Evolutionary conservation across 1,139 yeast species (phyloP).

Genomic region (Kodamaea sp.): DNA sequence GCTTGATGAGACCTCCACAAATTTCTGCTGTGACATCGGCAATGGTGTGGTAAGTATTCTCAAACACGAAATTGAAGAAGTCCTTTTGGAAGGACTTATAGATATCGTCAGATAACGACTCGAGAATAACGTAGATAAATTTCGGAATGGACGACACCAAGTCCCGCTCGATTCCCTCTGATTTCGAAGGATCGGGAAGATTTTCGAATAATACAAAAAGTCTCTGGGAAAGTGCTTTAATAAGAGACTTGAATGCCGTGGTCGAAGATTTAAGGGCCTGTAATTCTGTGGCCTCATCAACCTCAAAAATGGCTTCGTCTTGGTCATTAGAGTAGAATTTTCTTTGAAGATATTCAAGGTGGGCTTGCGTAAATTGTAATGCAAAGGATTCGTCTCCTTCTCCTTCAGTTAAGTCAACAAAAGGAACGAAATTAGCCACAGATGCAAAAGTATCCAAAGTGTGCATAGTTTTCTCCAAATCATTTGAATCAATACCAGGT

Average conservation of each 20-base stretch:
- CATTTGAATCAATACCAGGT: slow-evolving; percentile 89
- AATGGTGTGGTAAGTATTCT: slow-evolving; percentile 63
- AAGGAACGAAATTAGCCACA: slow-evolving; percentile 72
- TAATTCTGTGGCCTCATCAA: slow-evolving; percentile 48
- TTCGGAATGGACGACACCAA: slow-evolving; percentile 63
- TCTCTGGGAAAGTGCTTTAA: slow-evolving; percentile 58
- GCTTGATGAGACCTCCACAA: slow-evolving; percentile 66
- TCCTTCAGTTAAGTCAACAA: slow-evolving; percentile 52
- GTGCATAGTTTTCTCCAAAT: slow-evolving; percentile 69
- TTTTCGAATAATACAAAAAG: slow-evolving; percentile 72
- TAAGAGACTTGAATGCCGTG: slow-evolving; percentile 63
- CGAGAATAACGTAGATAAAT: slow-evolving; percentile 65
- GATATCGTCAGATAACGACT: slow-evolving; percentile 67
- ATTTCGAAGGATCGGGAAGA: slow-evolving; percentile 61
- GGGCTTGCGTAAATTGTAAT: slow-evolving; percentile 69
- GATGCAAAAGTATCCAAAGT: slow-evolving; percentile 73
- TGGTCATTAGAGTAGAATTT: slow-evolving; percentile 23
- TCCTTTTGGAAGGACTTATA: slow-evolving; percentile 54
- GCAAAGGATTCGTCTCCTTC: slow-evolving; percentile 58
- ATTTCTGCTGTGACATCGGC: slow-evolving; percentile 71
- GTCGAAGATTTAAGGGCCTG: slow-evolving; percentile 75
- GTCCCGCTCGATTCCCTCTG: slow-evolving; percentile 50
- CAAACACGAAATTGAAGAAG: slow-evolving; percentile 56
- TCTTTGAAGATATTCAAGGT: slow-evolving; percentile 51
- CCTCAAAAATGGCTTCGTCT: slow-evolving; percentile 18